Evolutionary conservation across 345 rosid genomes (phyloP), one percentile per base, ranked within the genome.

Genomic region (Camelina hispida): DNA sequence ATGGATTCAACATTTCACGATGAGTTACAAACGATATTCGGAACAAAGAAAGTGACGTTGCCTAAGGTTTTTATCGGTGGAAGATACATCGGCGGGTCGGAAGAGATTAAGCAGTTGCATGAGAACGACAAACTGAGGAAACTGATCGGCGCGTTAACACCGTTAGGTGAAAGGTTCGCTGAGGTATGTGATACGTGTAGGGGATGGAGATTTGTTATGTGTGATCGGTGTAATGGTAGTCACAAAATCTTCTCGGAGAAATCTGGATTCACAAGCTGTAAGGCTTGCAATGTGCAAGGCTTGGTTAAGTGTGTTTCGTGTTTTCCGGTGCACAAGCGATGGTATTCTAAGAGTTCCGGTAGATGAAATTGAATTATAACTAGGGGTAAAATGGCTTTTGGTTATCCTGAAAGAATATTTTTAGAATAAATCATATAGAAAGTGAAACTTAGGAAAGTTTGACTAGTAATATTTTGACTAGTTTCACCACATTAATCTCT

Each of bases 31-130:
- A 76, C 62, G 56, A 84, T 89, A 51, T 50, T 81, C 2, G 87
- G 83, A 13, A 28, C 30, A 0, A 74, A 69, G 52, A 77, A 57
- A 13, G 56, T 79, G 18, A 13, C 60, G 1, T 68, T 87, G 7
- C 94, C 94, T 0, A 28, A 43, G 38, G 86, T 87, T 55, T 85
- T 87, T 78, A 78, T 89, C 2, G 86, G 85, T 1, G 87, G 88
- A 58, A 83, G 50, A 7, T 82, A 56, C 68, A 6, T 87, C 0
- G 91, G 88, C 4, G 94, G 94, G 9, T 74, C 68, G 18, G 83
- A 85, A 20, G 86, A 83, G 81, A 54, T 89, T 50, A 72, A 37
- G 13, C 63, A 64, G 60, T 32, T 89, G 20, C 68, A 82, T 3
- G 91, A 85, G 68, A 74, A 28, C 9, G 88, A 85, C 0, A 90